Evolutionary conservation across 805 yeast genomes (phyloP).

Genomic region (Ogataea nitratoaversa): DNA sequence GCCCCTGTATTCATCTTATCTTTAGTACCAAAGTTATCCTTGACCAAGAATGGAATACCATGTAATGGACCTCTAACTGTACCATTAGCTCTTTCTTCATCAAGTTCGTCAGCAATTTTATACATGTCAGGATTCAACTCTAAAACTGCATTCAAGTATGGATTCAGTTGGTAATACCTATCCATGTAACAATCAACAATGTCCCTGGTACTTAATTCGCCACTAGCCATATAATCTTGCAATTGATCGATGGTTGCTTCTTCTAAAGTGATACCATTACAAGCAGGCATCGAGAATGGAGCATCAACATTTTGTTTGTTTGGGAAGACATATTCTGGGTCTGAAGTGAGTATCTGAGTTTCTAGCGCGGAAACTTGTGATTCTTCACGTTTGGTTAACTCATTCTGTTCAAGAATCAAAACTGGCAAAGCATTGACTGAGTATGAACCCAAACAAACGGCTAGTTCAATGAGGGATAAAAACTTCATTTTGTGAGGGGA

Average conservation of each 20-base stretch:
- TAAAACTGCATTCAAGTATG: conserved; percentile 20
- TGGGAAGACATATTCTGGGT: conserved; percentile 1
- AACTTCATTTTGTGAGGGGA: not conserved
- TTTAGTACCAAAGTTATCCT: conserved; percentile 27
- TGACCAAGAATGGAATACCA: conserved; percentile 29
- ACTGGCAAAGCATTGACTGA: not conserved
- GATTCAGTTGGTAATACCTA: conserved; percentile 23
- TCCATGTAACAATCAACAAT: conserved; percentile 22
- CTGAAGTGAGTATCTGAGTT: not conserved
- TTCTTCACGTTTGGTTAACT: not conserved
- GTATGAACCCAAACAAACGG: not conserved
- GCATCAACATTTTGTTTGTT: not conserved
- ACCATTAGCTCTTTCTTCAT: conserved; percentile 23
- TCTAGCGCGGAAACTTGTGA: not conserved
- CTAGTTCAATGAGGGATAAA: not conserved
- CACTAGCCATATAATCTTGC: conserved; percentile 21
- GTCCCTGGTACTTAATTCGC: conserved; percentile 21
- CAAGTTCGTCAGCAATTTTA: conserved; percentile 22
- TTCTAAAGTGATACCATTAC: conserved; percentile 24
- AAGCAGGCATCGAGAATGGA: conserved; percentile 19
- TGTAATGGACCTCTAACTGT: conserved; percentile 25
- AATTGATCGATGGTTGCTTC: conserved; percentile 30
- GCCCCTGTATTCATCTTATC: conserved; percentile 25
- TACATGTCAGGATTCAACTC: conserved; percentile 26
- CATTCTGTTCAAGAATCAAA: not conserved